Conservation (phyloP, 169 alveolate species). For the Eimeria falciformis region DNA sequence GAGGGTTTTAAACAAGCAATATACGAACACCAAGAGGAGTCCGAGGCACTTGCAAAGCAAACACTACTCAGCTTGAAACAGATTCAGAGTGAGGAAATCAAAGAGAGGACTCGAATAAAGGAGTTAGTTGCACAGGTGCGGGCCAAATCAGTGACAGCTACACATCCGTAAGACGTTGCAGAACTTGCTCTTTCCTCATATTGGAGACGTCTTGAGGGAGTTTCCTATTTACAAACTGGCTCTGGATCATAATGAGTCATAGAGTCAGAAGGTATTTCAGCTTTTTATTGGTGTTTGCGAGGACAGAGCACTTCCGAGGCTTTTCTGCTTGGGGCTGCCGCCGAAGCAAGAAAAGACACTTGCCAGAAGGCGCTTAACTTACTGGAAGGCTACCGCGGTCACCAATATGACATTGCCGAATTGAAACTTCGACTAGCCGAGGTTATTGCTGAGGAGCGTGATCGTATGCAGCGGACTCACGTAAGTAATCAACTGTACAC, state of each 20-base stretch:
- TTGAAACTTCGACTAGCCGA: constrained; percentile 27
- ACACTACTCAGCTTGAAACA: background rate
- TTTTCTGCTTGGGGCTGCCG: constrained; percentile 13
- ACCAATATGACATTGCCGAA: constrained; percentile 42
- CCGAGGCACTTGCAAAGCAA: background rate
- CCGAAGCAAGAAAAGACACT: constrained; percentile 29
- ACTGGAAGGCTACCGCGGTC: constrained; percentile 60
- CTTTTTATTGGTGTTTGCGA: too few relatives aligned
- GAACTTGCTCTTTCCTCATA: too few relatives aligned
- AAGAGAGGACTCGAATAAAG: constrained; percentile 42
- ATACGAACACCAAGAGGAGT: constrained; percentile 29
- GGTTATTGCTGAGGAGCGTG: background rate
- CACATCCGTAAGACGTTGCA: too few relatives aligned
- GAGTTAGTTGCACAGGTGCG: constrained; percentile 31
- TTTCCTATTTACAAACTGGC: too few relatives aligned
- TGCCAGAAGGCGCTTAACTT: constrained; percentile 35
- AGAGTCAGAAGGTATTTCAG: too few relatives aligned
- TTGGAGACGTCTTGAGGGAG: too few relatives aligned
- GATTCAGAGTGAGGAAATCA: constrained; percentile 24
- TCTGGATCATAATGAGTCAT: too few relatives aligned
- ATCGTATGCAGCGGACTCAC: background rate
- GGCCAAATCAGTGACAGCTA: too few relatives aligned
- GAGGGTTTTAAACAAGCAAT: constrained; percentile 50
- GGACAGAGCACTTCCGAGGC: constrained; percentile 59
- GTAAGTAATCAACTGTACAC: background rate